Percentiles rank a stretch among this genome's conserved stretches.
These are phyloP conservation scores for Lactarius hengduanensis DNA, from an alignment of 768 basidiomycete species.

Conservation along the genomic window DNA sequence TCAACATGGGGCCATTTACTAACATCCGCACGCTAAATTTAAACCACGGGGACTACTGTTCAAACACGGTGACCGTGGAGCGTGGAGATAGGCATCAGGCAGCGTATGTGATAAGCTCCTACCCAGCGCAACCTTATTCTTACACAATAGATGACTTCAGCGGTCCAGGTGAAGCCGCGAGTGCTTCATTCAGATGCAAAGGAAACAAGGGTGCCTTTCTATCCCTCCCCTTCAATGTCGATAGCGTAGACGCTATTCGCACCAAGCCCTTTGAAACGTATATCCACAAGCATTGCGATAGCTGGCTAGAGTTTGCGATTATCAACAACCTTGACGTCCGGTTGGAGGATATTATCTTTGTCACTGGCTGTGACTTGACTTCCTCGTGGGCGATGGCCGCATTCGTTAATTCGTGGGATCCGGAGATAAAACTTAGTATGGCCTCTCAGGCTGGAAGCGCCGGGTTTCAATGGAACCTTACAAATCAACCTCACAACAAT, in stretches of 20 bases:
- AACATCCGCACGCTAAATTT: conserved; percentile 14
- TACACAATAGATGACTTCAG: neutral
- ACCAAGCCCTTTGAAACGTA: conserved; percentile 24
- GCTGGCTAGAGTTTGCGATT: conserved; percentile 21
- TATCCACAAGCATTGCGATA: conserved; percentile 26
- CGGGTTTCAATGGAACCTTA: conserved; percentile 10
- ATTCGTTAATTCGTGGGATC: conserved; percentile 17
- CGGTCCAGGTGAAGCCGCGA: conserved; percentile 3
- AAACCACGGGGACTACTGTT: conserved; percentile 7
- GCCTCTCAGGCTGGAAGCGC: neutral
- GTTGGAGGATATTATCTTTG: conserved; percentile 26
- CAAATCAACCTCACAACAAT: conserved; percentile 16
- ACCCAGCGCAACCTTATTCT: neutral
- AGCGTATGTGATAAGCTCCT: conserved; percentile 4
- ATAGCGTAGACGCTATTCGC: conserved; percentile 18
- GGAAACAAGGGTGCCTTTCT: conserved; percentile 19
- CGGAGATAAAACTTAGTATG: conserved; percentile 9
- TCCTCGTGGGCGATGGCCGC: conserved; percentile 27
- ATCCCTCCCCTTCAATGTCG: conserved; percentile 16
- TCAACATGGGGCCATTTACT: conserved; percentile 17
- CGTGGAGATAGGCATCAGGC: neutral
- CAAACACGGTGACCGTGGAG: conserved; percentile 7
- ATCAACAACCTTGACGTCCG: neutral
- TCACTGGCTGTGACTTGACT: conserved; percentile 28
- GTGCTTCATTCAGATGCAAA: conserved; percentile 13